Evolutionary conservation across 2,329 filamentous ascomycete genomes (phyloP).

Genomic region (Colletotrichum sp.): DNA sequence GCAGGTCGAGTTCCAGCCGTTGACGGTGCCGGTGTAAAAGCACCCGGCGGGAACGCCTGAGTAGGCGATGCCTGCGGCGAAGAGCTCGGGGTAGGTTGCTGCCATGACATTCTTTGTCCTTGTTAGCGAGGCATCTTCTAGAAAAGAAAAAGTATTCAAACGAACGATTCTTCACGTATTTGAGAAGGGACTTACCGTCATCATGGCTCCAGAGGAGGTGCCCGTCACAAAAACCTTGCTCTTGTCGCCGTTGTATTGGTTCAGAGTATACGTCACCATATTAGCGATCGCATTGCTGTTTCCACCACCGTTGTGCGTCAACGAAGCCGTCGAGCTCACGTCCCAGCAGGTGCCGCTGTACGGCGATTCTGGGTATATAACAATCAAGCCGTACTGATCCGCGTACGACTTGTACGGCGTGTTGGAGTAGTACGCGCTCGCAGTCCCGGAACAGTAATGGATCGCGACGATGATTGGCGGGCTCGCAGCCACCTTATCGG

Average conservation of each 20-base stretch:
- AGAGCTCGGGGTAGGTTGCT: slow-evolving; percentile 52
- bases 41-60: slow-evolving; percentile 50
- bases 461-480: slow-evolving; percentile 55
- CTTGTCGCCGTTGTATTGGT: slow-evolving; percentile 55
- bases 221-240: slow-evolving; percentile 60
- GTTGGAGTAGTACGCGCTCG: slow-evolving; percentile 49
- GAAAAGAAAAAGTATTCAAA: not conserved
- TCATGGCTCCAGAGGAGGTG: slow-evolving; percentile 52
- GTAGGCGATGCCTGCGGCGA: slow-evolving; percentile 48
- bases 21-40: slow-evolving; percentile 44
- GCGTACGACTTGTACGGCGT: slow-evolving; percentile 52
- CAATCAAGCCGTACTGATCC: slow-evolving; percentile 47
- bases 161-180: not conserved
- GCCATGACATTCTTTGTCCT: slow-evolving; percentile 44
- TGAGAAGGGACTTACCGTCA: slow-evolving; percentile 37
- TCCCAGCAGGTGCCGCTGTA: slow-evolving; percentile 64
- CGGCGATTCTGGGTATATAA: slow-evolving; percentile 61
- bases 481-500: slow-evolving; percentile 33
- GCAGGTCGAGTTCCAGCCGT: slow-evolving; percentile 58
- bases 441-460: slow-evolving; percentile 60
- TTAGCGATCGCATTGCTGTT: slow-evolving; percentile 62
- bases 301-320: slow-evolving; percentile 62
- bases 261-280: slow-evolving; percentile 63
- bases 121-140: not conserved
- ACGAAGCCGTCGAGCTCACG: slow-evolving; percentile 52